Percentiles rank a stretch among this genome's conserved stretches.
Conservation (phyloP, 2,329 filamentous ascomycete genomes). For the Oidium heveae region DNA sequence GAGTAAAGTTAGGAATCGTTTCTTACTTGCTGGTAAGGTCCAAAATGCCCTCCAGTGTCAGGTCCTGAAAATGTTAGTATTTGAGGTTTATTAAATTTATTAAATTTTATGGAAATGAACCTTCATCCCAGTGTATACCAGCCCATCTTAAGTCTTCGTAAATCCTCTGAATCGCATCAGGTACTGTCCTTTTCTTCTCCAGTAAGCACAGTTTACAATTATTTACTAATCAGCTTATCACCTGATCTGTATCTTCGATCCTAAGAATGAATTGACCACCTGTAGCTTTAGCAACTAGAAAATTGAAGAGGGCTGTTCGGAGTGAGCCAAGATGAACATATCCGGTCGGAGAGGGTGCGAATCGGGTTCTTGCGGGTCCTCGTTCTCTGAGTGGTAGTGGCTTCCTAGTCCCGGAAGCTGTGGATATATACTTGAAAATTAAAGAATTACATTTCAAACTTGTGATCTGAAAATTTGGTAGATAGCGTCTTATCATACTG, state of each 20-base stretch:
- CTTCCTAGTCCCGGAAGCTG: too few relatives aligned
- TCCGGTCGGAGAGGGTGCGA: slow-evolving; percentile 87
- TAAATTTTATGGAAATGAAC: too few relatives aligned
- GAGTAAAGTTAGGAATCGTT: neutral
- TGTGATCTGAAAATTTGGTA: too few relatives aligned
- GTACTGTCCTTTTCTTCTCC: slow-evolving; percentile 52
- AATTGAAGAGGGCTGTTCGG: slow-evolving; percentile 87
- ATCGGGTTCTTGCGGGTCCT: slow-evolving; percentile 49
- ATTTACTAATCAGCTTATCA: slow-evolving; percentile 15
- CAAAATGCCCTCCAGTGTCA: slow-evolving; percentile 52
- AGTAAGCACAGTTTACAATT: slow-evolving; percentile 2
- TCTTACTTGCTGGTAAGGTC: slow-evolving; percentile 60
- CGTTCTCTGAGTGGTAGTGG: too few relatives aligned
- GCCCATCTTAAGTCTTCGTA: slow-evolving; percentile 71
- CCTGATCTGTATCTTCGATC: slow-evolving; percentile 88
- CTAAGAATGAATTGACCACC: slow-evolving; percentile 75
- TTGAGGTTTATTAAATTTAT: neutral
- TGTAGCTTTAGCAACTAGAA: slow-evolving; percentile 66
- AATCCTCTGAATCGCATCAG: slow-evolving; percentile 52
- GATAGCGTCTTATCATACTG: too few relatives aligned
- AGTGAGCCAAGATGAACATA: slow-evolving; percentile 81
- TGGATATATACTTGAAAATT: too few relatives aligned
- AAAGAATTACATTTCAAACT: too few relatives aligned
- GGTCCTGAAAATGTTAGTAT: slow-evolving; percentile 30
- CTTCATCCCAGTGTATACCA: slow-evolving; percentile 82